Evolutionary conservation across 306 rosid species (phyloP), one percentile per base, ranked within the genome.

Genomic region (Vigna unguiculata): DNA sequence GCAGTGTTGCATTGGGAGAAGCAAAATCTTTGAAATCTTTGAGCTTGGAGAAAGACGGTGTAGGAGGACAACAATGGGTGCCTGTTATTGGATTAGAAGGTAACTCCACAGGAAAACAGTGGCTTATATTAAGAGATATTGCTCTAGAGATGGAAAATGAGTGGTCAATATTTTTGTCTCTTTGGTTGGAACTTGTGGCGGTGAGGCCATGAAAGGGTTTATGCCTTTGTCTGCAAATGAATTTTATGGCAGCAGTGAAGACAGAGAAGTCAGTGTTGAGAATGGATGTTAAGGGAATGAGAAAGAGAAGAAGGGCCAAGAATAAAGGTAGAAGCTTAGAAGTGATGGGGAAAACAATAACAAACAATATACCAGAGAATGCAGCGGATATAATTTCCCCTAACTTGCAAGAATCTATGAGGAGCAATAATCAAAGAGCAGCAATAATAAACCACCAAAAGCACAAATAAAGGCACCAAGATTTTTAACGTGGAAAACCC

Each of bases 1-100:
- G 28, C 2, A 21, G 52, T 6, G 61, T 13, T 21, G 0, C 13
- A 9, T 22, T 71, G 19, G 49, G 60, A 0, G 86, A 30, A 0
- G 76, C 59, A 30, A 57, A 69, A 11, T 69, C 81, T 13, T 51
- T 41, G 60, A 72, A 78, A 40, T 79, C 83, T 71, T 7, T 52
- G 11, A 52, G 0, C 5, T 40, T 71, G 0, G 82, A 14, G 57
- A 85, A 10, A 9, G 22, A 4, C 2, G 86, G 91, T 10, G 4
- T 0, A 14, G 36, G 2, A 1, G 96, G 96, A 75, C 97, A 93
- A 61, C 97, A 93, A 36, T 83, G 13, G 22, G 49, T 38, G 4
- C 1, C 0, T 4, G 75, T 55, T 2, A 77, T 25, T 45, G 81
- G 15, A 30, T 28, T 0, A 4, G 7, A 5, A 28, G 81, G 75